Conservation (phyloP, 1,139 yeast species). For the Geotrichum bryndzae region DNA sequence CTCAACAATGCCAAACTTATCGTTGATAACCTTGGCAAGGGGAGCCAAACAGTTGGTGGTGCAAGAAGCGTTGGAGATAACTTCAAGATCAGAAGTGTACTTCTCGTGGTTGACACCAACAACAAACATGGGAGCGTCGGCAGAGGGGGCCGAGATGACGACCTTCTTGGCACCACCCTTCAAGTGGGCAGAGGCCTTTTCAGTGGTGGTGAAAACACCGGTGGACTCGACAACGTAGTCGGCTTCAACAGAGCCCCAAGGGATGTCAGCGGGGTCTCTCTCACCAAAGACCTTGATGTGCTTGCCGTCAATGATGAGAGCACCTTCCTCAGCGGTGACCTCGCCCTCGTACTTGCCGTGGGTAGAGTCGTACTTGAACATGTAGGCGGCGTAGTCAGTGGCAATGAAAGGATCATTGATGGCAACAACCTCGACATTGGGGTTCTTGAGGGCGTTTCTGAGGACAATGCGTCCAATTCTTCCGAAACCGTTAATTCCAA, state of each 20-base stretch:
- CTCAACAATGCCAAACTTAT: slow-evolving; percentile 74
- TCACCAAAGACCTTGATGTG: slow-evolving; percentile 65
- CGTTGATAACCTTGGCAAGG: slow-evolving; percentile 76
- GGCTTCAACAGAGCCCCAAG: slow-evolving; percentile 76
- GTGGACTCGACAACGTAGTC: slow-evolving; percentile 82
- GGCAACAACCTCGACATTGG: slow-evolving; percentile 69
- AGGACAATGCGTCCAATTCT: slow-evolving; percentile 80
- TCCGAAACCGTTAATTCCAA: slow-evolving; percentile 89
- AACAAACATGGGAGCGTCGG: slow-evolving; percentile 86
- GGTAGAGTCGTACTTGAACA: slow-evolving; percentile 85
- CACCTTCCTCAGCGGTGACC: slow-evolving; percentile 52
- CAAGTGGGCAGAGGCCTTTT: slow-evolving; percentile 74
- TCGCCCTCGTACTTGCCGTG: slow-evolving; percentile 73
- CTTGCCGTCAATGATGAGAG: slow-evolving; percentile 62
- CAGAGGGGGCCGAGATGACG: slow-evolving; percentile 80
- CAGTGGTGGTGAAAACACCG: slow-evolving; percentile 77
- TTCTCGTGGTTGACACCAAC: slow-evolving; percentile 73
- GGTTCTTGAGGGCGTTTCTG: slow-evolving; percentile 67
- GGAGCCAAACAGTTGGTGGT: slow-evolving; percentile 91
- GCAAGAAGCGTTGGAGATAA: slow-evolving; percentile 82
- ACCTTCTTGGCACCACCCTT: slow-evolving; percentile 88
- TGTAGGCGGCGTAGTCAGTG: slow-evolving; percentile 78
- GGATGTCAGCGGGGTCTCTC: slow-evolving; percentile 71
- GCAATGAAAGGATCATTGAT: slow-evolving; percentile 80
- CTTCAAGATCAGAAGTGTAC: slow-evolving; percentile 64